Base-by-base conservation (phyloP, 1,139 yeast species). In the Kurtzmaniella natalensis region DNA sequence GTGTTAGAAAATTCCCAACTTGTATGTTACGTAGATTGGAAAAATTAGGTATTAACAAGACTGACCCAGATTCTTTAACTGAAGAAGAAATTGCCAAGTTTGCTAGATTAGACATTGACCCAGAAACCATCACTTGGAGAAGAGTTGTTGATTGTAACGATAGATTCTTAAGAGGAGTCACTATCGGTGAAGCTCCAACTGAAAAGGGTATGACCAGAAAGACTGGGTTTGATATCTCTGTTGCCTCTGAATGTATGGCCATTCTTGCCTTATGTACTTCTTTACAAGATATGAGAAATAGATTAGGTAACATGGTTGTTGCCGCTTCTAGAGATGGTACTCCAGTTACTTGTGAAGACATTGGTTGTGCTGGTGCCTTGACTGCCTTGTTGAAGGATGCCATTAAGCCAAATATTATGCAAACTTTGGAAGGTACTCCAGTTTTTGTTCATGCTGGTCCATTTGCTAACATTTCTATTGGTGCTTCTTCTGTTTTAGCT, bases 371-470 rank as follows among this genome's bases (percentile, higher is more conserved):
- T 31, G 98, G 98, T 56, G 97, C 98, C 16, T 72, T 92, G 57
- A 84, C 96, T 42, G 98, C 97, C 9, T 68, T 92, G 50, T 76
- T 92, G 70, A 89, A 88, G 69, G 98, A 92, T 57, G 96, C 98
- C 28, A 84, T 92, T 56, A 89, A 92, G 69, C 98, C 98, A 47
- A 92, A 89, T 59, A 68, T 92, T 55, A 92, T 92, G 98, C 98
- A 92, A 67, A 87, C 97, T 35, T 75, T 92, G 48, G 98, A 92
- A 65, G 98, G 98, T 44, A 88, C 97, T 18, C 98, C 98, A 23
- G 98, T 92, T 28, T 81, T 92, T 51, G 96, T 92, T 35, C 98
- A 92, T 57, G 97, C 97, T 39, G 98, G 98, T 45, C 98, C 98
- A 33, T 92, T 92, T 58, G 98, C 98, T 48, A 92, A 92, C 62